A percentile compares a stretch with the other conserved stretches of the same genome.
phyloP scores from a whole-genome alignment of 2,329 filamentous ascomycete species.

The Mollisiaceae sp. region DNA sequence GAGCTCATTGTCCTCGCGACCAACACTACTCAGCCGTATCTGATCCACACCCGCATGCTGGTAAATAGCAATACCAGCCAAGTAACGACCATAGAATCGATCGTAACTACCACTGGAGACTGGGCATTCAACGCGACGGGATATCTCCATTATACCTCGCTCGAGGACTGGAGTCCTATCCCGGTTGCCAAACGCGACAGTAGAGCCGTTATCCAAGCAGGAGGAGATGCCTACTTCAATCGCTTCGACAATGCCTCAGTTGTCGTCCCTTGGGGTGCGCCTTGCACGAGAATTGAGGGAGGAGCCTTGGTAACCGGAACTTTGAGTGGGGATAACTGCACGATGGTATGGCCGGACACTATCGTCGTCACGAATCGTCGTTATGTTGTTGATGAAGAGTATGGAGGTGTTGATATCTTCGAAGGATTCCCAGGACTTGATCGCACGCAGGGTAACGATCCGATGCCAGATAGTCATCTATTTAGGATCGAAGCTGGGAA shows the following conservation, averaged over 20 bases:
- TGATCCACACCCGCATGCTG: slow-evolving; percentile 27
- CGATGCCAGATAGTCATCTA: slow-evolving; percentile 25
- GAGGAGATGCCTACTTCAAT: slow-evolving; percentile 26
- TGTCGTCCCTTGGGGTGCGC: slow-evolving; percentile 9
- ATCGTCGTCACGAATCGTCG: slow-evolving; percentile 9
- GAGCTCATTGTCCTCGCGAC: slow-evolving; percentile 19
- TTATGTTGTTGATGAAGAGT: slow-evolving; percentile 25
- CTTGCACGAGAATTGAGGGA: slow-evolving; percentile 3
- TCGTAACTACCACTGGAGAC: slow-evolving; percentile 26
- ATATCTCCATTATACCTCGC: slow-evolving; percentile 16
- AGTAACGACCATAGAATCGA: slow-evolving; percentile 18
- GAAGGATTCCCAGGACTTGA: slow-evolving; percentile 17
- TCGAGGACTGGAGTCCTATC: slow-evolving; percentile 25
- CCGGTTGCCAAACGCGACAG: slow-evolving; percentile 16
- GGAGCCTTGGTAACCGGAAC: not conserved
- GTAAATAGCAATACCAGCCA: slow-evolving; percentile 14
- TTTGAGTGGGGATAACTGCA: not conserved
- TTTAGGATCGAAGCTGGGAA: slow-evolving; percentile 27
- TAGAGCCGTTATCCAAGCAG: slow-evolving; percentile 23
- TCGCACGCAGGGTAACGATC: slow-evolving; percentile 11
- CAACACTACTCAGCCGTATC: slow-evolving; percentile 20
- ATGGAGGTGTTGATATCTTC: slow-evolving; percentile 22
- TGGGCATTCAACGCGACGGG: slow-evolving; percentile 29
- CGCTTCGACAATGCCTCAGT: slow-evolving; percentile 18
- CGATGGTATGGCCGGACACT: not conserved